phyloP scores from a whole-genome alignment of 2,329 filamentous ascomycete genomes.

The Mollisiaceae sp. region DNA sequence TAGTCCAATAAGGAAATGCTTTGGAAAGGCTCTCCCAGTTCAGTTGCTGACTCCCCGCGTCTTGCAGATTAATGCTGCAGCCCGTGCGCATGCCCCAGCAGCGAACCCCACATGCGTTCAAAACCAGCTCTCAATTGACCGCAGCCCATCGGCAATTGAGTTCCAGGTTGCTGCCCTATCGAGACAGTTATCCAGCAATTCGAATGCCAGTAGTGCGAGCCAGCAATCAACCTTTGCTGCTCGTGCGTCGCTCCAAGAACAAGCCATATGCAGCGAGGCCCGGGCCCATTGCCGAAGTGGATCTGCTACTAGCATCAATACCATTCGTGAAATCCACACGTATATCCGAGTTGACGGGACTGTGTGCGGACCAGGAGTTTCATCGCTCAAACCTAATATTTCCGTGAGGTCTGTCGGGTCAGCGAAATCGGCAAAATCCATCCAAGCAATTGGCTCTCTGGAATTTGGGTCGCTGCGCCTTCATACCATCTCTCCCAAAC shows the following conservation, averaged over 20 bases:
- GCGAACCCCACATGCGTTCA: neutral
- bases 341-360: no score
- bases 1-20: neutral
- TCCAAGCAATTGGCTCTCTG: constrained; percentile 43
- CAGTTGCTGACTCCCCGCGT: neutral
- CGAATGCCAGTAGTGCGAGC: neutral
- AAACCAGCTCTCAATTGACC: neutral
- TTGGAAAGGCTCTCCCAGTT: neutral
- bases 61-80: neutral
- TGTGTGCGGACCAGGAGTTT: no score
- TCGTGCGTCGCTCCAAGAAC: neutral
- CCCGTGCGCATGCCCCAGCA: neutral
- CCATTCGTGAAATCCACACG: neutral
- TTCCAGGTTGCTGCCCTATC: neutral
- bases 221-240: neutral
- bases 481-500: constrained; percentile 39
- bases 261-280: neutral
- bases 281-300: neutral
- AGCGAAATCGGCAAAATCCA: constrained; percentile 42
- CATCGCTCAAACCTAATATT: no score
- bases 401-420: constrained; percentile 32
- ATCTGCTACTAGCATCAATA: constrained; percentile 22
- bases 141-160: neutral
- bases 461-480: constrained; percentile 52
- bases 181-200: neutral